Base-by-base conservation (phyloP, 768 basidiomycete genomes). In the Candolleomyces efflorescens region DNA sequence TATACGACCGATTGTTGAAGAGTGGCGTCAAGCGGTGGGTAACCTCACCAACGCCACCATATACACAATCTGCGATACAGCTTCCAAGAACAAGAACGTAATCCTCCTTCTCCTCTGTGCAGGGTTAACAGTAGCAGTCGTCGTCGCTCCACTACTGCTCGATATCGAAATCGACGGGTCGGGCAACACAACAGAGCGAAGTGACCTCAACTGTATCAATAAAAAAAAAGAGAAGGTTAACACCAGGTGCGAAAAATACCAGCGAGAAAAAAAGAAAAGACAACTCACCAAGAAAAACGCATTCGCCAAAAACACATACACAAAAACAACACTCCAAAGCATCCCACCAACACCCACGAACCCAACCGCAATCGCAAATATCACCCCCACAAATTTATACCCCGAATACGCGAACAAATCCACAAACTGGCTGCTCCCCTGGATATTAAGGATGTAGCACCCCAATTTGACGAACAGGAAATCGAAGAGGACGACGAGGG, bases 331-430 rank as follows among this genome's bases (percentile, higher is more conserved):
- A 23, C 79, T 78, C 70, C 89, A 90, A 48, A 94, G 63, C 7
- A 87, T 81, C 36, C 79, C 75, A 0, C 84, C 81, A 0, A 86
- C 66, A 7, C 81, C 78, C 41, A 94, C 68, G 45, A 98, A 80
- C 3, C 85, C 83, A 0, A 82, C 84, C 1, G 91, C 69, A n/a
- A 97, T 74, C 2, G 90, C 86, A 12, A 88, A 72, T 63, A 97
- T 95, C 41, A 98, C 92, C 1, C 94, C 96, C 26, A 98, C 92
- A 65, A 99, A 98, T 68, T 99, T 98, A 75, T 98, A 98, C 0
- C 97, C 96, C 4, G 89, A 90, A 68, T 98, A 98, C 0, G 95
- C 91, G 27, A 97, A 73, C 49, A 98, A 72, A 67, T 97, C 94
- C 4, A 90, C 79, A 22, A 91, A 81, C 47, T 90, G 88, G 20